A percentile compares a stretch with the other conserved stretches of the same genome.
These are phyloP conservation scores for Neoscytalidium dimidiatum DNA, from an alignment of 2,329 filamentous ascomycete genomes.

Conservation along the genomic window DNA sequence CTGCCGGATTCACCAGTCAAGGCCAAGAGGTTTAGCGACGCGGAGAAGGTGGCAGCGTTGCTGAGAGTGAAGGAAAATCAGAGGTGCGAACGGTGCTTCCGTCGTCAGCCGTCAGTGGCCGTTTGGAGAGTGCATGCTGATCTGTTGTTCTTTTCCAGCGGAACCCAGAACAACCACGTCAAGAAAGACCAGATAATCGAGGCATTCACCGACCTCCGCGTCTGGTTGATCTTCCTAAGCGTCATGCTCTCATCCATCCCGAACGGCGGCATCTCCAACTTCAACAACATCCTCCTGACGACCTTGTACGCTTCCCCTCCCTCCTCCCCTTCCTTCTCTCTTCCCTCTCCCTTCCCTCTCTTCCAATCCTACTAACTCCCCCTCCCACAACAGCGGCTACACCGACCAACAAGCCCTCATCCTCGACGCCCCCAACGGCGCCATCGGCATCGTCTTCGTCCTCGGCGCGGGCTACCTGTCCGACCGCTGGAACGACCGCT, in stretches of 20 bases:
- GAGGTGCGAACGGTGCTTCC: conserved; percentile 3
- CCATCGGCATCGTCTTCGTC: conserved; percentile 45
- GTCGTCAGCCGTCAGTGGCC: too few relatives aligned
- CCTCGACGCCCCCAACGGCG: conserved; percentile 46
- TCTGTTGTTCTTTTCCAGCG: neutral
- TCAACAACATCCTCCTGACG: conserved; percentile 44
- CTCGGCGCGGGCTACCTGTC: conserved; percentile 42
- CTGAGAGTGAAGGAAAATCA: conserved; percentile 22
- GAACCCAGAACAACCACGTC: conserved; percentile 19
- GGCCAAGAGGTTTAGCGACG: conserved; percentile 35
- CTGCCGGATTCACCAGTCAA: conserved; percentile 40
- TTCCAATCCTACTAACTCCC: neutral
- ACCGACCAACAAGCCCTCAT: conserved; percentile 45
- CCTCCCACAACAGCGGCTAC: conserved; percentile 36
- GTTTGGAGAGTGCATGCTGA: neutral
- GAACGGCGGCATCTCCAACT: conserved; percentile 47
- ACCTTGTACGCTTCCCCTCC: conserved; percentile 24
- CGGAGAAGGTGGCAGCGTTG: conserved; percentile 31
- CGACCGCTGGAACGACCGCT: conserved; percentile 36
- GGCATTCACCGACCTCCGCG: conserved; percentile 18
- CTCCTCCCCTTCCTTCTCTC: neutral
- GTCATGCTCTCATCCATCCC: conserved; percentile 39
- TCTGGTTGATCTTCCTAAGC: conserved; percentile 40
- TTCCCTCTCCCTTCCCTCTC: neutral
- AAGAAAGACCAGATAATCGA: conserved; percentile 20